phyloP scores from a whole-genome alignment of 1,284 basidiomycete genomes.

The Puccinia triticina region DNA sequence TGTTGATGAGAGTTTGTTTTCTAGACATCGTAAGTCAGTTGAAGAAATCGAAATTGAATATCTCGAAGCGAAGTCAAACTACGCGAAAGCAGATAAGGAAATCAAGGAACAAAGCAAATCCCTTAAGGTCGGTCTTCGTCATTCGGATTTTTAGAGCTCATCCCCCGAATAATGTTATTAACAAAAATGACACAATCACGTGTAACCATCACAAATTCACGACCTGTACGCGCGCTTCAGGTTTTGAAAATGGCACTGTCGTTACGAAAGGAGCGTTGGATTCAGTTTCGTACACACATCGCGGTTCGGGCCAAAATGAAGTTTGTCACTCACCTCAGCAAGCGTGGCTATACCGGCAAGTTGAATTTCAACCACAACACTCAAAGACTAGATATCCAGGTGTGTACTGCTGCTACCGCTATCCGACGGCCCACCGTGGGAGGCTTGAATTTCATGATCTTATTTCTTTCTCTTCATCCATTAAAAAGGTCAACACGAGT shows the following conservation, averaged over 20 bases:
- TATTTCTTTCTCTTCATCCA: not conserved
- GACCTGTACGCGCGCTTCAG: not conserved
- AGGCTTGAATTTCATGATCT: not conserved
- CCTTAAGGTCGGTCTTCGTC: constrained; percentile 6
- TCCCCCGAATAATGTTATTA: not conserved
- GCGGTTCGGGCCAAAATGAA: constrained; percentile 79
- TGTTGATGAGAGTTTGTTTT: not conserved
- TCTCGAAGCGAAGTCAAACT: constrained; percentile 3
- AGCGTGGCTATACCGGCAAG: constrained; percentile 68
- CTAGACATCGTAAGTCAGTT: constrained; percentile 21
- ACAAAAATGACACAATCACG: not conserved
- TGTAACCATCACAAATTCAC: not conserved
- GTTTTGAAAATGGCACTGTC: constrained; percentile 65
- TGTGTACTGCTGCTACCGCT: constrained; percentile 56
- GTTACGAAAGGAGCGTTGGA: constrained; percentile 75
- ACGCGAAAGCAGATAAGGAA: constrained; percentile 13
- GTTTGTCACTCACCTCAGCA: constrained; percentile 78
- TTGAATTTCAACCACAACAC: constrained; percentile 75
- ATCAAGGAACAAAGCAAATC: constrained; percentile 21
- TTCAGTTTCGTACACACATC: constrained; percentile 81
- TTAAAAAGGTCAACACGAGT: constrained; percentile 34
- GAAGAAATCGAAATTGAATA: constrained; percentile 28
- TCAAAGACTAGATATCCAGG: constrained; percentile 72
- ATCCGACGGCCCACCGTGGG: not conserved
- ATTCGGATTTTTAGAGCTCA: not conserved